Evolutionary conservation across 2,329 filamentous ascomycete genomes (phyloP).

Genomic region (Cercospora sp.): DNA sequence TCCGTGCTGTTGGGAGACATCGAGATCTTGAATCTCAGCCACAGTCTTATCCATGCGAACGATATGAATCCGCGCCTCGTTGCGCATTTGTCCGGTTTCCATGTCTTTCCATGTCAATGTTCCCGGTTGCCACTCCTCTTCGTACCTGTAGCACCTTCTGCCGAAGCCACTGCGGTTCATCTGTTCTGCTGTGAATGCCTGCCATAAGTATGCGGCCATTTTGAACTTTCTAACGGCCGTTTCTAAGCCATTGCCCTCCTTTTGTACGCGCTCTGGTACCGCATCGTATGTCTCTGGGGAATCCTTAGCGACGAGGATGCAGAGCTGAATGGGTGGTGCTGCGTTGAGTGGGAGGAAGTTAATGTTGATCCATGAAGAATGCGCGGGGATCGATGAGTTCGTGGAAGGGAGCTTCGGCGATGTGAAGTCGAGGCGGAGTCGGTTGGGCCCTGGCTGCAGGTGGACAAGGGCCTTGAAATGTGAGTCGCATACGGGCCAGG

Average conservation of each 20-base stretch:
- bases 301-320: slow-evolving; percentile 83
- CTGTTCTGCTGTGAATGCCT: slow-evolving; percentile 94
- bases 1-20: slow-evolving; percentile 74
- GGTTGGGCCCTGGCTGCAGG: slow-evolving; percentile 87
- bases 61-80: slow-evolving; percentile 86
- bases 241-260: slow-evolving; percentile 79
- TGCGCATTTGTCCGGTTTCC: slow-evolving; percentile 72
- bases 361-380: slow-evolving; percentile 76
- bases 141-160: slow-evolving; percentile 81
- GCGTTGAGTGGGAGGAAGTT: slow-evolving; percentile 81
- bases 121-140: slow-evolving; percentile 91
- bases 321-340: slow-evolving; percentile 82
- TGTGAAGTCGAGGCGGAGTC: slow-evolving; percentile 78
- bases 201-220: slow-evolving; percentile 95
- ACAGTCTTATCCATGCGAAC: slow-evolving; percentile 81
- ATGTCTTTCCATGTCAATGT: slow-evolving; percentile 75
- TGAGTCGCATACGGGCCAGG: slow-evolving; percentile 85
- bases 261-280: slow-evolving; percentile 69
- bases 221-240: slow-evolving; percentile 85
- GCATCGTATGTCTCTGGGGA: slow-evolving; percentile 84
- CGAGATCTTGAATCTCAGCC: slow-evolving; percentile 74
- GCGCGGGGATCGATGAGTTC: slow-evolving; percentile 65
- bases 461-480: slow-evolving; percentile 91
- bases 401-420: slow-evolving; percentile 76
- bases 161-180: slow-evolving; percentile 90